Percentiles rank a stretch among this genome's conserved stretches.
phyloP scores from a whole-genome alignment of 345 rosid species.

The Euphorbia lathyris region DNA sequence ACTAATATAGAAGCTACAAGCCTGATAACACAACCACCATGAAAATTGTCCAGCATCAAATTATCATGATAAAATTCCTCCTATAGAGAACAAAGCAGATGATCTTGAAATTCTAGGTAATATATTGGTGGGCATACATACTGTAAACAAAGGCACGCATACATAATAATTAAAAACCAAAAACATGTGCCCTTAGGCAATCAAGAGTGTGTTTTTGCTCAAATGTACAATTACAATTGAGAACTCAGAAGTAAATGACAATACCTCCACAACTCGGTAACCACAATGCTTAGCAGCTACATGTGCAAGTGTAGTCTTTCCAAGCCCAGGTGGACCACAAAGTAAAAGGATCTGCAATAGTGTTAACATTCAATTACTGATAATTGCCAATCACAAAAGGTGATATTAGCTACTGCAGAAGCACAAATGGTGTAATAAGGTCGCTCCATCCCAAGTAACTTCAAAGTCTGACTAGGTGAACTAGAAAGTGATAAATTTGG shows the following conservation, averaged over 20 bases:
- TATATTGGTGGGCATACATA: neutral
- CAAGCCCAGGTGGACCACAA: slow-evolving; percentile 99
- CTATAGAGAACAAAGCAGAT: slow-evolving; percentile 8
- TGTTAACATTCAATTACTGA: slow-evolving; percentile 16
- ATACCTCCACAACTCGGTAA: slow-evolving; percentile 94
- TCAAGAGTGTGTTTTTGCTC: slow-evolving; percentile 13
- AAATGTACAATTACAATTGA: slow-evolving; percentile 14
- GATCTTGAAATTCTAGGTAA: neutral
- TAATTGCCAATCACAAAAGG: slow-evolving; percentile 4
- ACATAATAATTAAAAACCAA: slow-evolving; percentile 2
- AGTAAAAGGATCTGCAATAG: slow-evolving; percentile 81
- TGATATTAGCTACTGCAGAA: slow-evolving; percentile 2
- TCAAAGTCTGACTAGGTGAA: neutral
- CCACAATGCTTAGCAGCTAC: slow-evolving; percentile 99
- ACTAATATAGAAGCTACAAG: neutral
- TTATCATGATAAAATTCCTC: slow-evolving; percentile 6
- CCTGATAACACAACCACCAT: neutral
- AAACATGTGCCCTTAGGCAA: slow-evolving; percentile 8
- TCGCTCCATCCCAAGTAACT: neutral
- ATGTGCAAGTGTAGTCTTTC: slow-evolving; percentile 98
- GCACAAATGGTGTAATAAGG: neutral
- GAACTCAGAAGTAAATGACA: slow-evolving; percentile 19
- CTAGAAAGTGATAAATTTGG: neutral
- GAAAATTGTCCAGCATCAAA: neutral
- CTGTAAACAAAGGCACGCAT: neutral